Evolutionary conservation across 2,329 filamentous ascomycete species (phyloP), one percentile per base, ranked within the genome.

Genomic region (Gnomoniopsis smithogilvyi): DNA sequence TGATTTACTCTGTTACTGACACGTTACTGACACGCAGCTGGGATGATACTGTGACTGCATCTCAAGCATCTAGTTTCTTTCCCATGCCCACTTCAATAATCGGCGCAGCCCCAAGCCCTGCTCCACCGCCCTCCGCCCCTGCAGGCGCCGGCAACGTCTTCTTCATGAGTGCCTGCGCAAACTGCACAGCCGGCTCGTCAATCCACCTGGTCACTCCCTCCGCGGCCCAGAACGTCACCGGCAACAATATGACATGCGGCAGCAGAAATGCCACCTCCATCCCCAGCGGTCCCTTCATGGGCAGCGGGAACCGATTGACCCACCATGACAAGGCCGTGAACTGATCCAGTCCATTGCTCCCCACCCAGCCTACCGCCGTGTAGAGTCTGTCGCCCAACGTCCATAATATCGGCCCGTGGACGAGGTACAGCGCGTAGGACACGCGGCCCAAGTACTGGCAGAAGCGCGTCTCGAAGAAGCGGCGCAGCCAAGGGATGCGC

Each of bases 381-480:
- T 90, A 90, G 1, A 91, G 24, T 43, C 87, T 75, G 67, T 90
- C 85, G 3, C 85, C 86, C 1, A 88, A 54, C 0, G 76, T 77
- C 76, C 77, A 81, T 1, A 89, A 72, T 1, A 89, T 69, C 0
- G 85, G 85, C 0, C 86, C 86, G 64, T 89, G 86, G 12, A 88
- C 77, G 10, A 89, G 74, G 69, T 89, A 89, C 11, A 89, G 72
- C 1, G 81, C 76, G 67, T 81, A 89, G 0, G 84, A 87, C 56
- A 88, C 77, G 50, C 80, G 79, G 1, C 85, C 86, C 2, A 89
- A 76, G 62, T 86, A 86, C 66, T 86, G 85, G 65, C 80, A 83
- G 65, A 85, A 80, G 6, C 74, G 73, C 0, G 73, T 75, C 68
- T 86, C 85, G 65, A 88, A 87, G 66, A 87, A 83, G 2, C 70